Conservation (phyloP, 2,329 filamentous ascomycete species). For the Cladosporium cucumerinum region DNA sequence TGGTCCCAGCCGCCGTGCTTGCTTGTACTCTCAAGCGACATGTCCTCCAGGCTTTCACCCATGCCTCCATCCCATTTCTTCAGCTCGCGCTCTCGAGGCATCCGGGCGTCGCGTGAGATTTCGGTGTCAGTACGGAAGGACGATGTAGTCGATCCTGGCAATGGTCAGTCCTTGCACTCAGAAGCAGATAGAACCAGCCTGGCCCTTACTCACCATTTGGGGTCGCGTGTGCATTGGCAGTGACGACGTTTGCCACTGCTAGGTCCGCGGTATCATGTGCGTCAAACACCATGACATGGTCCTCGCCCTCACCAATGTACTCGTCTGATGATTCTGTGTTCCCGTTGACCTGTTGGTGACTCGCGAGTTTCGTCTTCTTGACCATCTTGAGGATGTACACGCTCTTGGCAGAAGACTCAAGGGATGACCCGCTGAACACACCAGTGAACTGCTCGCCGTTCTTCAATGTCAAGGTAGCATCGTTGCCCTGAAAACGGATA, state of each 20-base stretch:
- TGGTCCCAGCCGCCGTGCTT: conserved; percentile 71
- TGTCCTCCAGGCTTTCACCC: conserved; percentile 52
- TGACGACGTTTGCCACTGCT: conserved; percentile 51
- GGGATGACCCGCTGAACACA: conserved; percentile 56
- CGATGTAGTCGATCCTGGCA: conserved; percentile 57
- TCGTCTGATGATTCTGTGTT: conserved; percentile 39
- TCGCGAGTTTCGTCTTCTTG: conserved; percentile 46
- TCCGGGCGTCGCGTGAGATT: conserved; percentile 64
- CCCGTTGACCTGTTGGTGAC: conserved; percentile 47
- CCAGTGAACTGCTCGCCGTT: conserved; percentile 60
- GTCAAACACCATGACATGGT: conserved; percentile 58
- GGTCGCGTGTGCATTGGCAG: conserved; percentile 49
- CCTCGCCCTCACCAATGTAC: conserved; percentile 47
- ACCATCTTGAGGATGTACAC: conserved; percentile 65
- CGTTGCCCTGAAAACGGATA: conserved; percentile 48
- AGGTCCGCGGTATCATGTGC: conserved; percentile 59
- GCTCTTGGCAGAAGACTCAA: conserved; percentile 49
- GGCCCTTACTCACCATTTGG: conserved; percentile 53
- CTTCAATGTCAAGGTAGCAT: conserved; percentile 55
- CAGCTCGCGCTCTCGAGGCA: conserved; percentile 68
- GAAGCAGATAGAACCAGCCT: not conserved
- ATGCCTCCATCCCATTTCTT: conserved; percentile 74
- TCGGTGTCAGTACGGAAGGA: conserved; percentile 83
- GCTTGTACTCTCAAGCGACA: conserved; percentile 55
- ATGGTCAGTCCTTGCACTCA: conserved; percentile 17